These are phyloP conservation scores for Ostreobium quekettii DNA, from an alignment of 139 green algal genomes.

Conservation along the genomic window DNA sequence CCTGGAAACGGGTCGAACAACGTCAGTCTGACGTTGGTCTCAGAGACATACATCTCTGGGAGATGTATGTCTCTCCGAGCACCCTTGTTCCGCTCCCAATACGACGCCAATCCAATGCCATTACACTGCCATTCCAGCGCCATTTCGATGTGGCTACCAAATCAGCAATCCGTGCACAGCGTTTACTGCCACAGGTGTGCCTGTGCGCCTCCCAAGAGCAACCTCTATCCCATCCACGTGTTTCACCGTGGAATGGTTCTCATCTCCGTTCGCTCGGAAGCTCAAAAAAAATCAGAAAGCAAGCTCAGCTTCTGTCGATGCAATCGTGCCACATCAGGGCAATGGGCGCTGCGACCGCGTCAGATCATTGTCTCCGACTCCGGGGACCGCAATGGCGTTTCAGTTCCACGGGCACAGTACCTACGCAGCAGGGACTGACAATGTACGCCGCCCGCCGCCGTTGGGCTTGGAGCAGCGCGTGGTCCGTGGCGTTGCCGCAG, in stretches of 20 bases:
- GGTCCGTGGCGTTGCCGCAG: conserved; percentile 67
- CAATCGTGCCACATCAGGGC: neutral
- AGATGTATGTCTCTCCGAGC: no score
- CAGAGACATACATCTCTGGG: neutral
- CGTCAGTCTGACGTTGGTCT: neutral
- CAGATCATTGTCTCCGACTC: neutral
- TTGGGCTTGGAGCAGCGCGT: conserved; percentile 38
- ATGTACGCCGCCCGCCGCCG: conserved; percentile 41
- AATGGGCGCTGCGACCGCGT: neutral
- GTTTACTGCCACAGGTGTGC: no score
- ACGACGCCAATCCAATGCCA: no score
- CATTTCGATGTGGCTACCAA: no score
- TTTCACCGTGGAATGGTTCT: no score
- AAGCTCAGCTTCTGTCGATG: neutral
- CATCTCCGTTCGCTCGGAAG: no score
- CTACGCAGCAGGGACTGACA: conserved; percentile 65
- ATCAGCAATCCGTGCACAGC: no score
- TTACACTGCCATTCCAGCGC: no score
- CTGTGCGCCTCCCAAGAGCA: no score
- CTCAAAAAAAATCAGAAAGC: no score
- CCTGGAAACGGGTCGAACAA: conserved; percentile 25
- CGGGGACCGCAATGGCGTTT: neutral
- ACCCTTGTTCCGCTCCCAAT: no score
- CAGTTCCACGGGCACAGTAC: conserved; percentile 31
- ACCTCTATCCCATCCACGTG: no score